A percentile compares a stretch with the other conserved stretches of the same genome.
These are phyloP conservation scores for Talaromyces sp. DNA, from an alignment of 2,329 filamentous ascomycete genomes.

Conservation along the genomic window DNA sequence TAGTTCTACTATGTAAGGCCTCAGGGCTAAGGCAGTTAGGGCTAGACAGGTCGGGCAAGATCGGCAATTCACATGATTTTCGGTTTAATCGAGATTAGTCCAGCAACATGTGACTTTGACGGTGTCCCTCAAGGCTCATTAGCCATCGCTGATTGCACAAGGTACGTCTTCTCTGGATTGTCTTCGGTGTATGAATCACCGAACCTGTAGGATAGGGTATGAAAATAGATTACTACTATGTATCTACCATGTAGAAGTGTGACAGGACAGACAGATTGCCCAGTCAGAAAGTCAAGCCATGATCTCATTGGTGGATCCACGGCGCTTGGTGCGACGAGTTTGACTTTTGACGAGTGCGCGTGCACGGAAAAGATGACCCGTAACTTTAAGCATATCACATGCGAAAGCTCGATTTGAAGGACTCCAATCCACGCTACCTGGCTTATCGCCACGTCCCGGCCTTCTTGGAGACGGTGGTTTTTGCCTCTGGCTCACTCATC, in stretches of 20 bases:
- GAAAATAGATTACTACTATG: too few relatives aligned
- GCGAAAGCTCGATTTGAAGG: background rate
- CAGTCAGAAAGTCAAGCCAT: background rate
- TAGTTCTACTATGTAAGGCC: too few relatives aligned
- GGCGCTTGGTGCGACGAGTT: background rate
- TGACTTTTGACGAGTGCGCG: background rate
- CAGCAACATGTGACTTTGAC: background rate
- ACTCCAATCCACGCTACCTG: background rate
- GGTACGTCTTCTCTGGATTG: background rate
- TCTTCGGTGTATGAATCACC: background rate
- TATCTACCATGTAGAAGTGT: too few relatives aligned
- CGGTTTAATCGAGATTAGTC: background rate
- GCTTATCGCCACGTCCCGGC: background rate
- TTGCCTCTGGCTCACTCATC: background rate
- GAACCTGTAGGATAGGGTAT: background rate
- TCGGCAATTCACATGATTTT: constrained; percentile 5
- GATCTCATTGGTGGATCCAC: constrained; percentile 3
- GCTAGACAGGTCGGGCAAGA: background rate
- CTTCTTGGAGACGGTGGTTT: background rate
- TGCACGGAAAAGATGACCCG: background rate
- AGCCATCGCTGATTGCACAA: background rate
- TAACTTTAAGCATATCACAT: background rate
- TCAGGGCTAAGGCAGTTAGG: background rate
- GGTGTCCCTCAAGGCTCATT: background rate
- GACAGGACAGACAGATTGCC: background rate